phyloP scores from a whole-genome alignment of 2,329 filamentous ascomycete species.

The Didymosphaeria variabile region DNA sequence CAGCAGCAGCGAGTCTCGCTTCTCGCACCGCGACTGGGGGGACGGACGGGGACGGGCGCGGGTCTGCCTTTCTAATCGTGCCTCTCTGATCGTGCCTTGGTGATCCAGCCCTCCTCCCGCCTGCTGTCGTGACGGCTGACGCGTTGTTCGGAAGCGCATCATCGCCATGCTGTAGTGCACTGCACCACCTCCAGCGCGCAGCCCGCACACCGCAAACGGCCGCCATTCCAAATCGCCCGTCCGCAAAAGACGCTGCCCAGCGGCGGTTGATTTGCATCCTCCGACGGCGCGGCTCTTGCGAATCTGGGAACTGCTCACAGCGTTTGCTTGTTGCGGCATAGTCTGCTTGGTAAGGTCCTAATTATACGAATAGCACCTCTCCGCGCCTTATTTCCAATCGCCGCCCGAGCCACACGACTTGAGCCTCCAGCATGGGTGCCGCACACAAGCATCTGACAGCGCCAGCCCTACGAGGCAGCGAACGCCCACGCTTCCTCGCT shows the following conservation, averaged over 20 bases:
- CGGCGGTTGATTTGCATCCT: conserved; percentile 5
- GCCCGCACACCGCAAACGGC: conserved; percentile 6
- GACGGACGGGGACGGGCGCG: too few species aligned
- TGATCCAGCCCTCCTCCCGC: too few species aligned
- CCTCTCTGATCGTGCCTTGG: too few species aligned
- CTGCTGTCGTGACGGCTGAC: conserved; percentile 8
- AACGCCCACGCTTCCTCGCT: conserved; percentile 21
- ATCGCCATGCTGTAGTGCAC: not conserved
- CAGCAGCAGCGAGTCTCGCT: conserved; percentile 7
- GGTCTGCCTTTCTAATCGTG: too few species aligned
- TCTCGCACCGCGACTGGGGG: not conserved
- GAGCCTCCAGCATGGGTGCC: conserved; percentile 29
- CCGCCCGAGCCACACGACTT: conserved; percentile 15
- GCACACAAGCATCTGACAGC: conserved; percentile 40
- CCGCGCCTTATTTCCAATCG: conserved; percentile 11
- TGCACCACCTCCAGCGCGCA: not conserved
- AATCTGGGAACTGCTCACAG: conserved; percentile 2
- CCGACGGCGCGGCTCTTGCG: conserved; percentile 7
- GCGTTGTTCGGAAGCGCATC: not conserved
- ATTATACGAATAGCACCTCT: conserved; percentile 4
- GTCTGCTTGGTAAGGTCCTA: conserved; percentile 16
- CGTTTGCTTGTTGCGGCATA: conserved; percentile 7
- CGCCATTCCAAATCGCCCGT: conserved; percentile 5
- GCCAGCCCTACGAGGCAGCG: conserved; percentile 39
- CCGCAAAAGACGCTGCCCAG: not conserved